phyloP scores from a whole-genome alignment of 257 asterid genomes.

The Gentiana macrophylla region DNA sequence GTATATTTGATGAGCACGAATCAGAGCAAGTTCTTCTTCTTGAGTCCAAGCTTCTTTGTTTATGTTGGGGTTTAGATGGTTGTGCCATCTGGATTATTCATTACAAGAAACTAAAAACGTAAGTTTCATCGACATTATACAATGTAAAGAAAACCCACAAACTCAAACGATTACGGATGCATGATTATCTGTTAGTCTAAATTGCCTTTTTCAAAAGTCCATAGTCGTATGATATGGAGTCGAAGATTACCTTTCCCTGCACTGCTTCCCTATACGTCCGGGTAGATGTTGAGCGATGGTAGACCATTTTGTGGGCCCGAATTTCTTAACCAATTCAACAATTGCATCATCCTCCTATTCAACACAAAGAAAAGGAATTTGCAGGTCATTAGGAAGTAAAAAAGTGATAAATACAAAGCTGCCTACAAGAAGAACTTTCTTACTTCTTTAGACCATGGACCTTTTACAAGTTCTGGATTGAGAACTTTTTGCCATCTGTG shows the following conservation, averaged over 20 bases:
- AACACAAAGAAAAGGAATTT: neutral
- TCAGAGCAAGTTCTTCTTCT: conserved; percentile 75
- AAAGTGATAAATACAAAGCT: neutral
- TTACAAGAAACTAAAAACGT: conserved; percentile 1
- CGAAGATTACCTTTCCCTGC: conserved; percentile 65
- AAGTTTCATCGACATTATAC: neutral
- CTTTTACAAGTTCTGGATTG: conserved; percentile 86
- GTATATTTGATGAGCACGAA: conserved; percentile 65
- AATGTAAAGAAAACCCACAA: neutral
- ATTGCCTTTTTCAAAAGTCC: no score
- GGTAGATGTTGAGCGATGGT: conserved; percentile 86
- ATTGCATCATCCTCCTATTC: conserved; percentile 76
- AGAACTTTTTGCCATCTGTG: conserved; percentile 97
- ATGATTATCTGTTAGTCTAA: no score
- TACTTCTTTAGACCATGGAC: conserved; percentile 95
- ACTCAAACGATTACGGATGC: no score
- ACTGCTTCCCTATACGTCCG: conserved; percentile 96
- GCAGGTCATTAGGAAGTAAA: neutral
- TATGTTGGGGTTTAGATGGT: conserved; percentile 83
- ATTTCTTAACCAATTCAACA: conserved; percentile 51
- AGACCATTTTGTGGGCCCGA: conserved; percentile 93
- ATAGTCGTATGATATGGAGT: no score
- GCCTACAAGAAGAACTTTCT: conserved; percentile 6
- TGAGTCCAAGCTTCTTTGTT: conserved; percentile 90
- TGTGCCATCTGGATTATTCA: conserved; percentile 58